Evolutionary conservation across 495 filamentous ascomycete genomes (phyloP), one percentile per base, ranked within the genome.

Genomic region (Penicillium taxi): DNA sequence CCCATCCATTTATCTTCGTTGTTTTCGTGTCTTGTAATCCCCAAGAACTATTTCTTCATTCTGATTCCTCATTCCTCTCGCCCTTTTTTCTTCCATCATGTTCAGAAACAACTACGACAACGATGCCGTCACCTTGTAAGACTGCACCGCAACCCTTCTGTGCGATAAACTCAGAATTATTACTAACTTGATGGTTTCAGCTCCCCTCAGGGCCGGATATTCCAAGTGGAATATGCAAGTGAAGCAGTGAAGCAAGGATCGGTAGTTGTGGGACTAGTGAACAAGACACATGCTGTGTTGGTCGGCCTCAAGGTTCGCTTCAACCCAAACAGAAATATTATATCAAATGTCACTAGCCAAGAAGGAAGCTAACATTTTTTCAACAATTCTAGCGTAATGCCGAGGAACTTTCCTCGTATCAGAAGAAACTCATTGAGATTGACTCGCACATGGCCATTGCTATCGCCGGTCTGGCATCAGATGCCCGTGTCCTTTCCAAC

Each of bases 51-150:
- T 33, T 20, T 30, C 11, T 14, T 27, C 37, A 15, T 43, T 32
- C 38, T 17, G 30, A 27, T 18, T 26, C 22, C 17, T 25, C 11
- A 37, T 35, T 37, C 25, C 21, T 25, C 40, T 19, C 24, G 12
- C 26, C 15, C 40, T 25, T 39, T 32, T n/a, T n/a, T n/a, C n/a
- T n/a, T n/a, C n/a, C 55, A 79, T 56, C 42, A 98, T 98, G 91
- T 98, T 98, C 73, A 78, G 91, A 67, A 98, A 98, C 72, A 96
- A 96, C 68, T 98, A 98, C 75, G 91, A 98, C 70, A 98, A 96
- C 77, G 91, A 98, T 70, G 89, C 88, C 22, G 90, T 98, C 66
- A 98, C 91, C 69, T 98, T 96, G 89, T 96, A 75, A 72, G 81
- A 47, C 35, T 13, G 12, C 35, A 48, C 26, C 33, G 35, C 32